Evolutionary conservation across 345 rosid genomes (phyloP).

Genomic region (Trapa bicornis): DNA sequence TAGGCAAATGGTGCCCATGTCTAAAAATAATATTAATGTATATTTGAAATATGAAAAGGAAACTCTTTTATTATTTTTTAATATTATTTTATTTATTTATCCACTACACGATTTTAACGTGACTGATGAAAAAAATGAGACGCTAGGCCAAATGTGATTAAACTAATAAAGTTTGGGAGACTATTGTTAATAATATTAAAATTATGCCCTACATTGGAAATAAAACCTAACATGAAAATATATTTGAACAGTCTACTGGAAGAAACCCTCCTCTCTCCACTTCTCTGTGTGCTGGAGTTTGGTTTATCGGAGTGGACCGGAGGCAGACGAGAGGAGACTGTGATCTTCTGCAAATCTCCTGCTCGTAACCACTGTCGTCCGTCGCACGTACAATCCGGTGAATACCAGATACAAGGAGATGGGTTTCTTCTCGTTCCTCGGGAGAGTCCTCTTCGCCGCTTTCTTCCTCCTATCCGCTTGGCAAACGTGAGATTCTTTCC

Average conservation of each 20-base stretch:
- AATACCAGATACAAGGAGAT: conserved; percentile 19
- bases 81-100: no score
- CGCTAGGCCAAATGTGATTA: no score
- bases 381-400: neutral
- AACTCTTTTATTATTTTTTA: no score
- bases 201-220: no score
- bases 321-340: neutral
- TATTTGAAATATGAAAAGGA: no score
- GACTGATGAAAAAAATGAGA: no score
- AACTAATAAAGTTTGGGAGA: no score
- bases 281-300: neutral
- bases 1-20: no score
- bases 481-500: conserved; percentile 43
- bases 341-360: conserved; percentile 8
- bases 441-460: conserved; percentile 84
- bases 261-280: neutral
- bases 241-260: neutral
- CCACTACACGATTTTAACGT: no score
- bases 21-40: no score
- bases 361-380: neutral
- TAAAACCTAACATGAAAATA: neutral
- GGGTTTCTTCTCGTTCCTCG: conserved; percentile 90
- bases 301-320: neutral
- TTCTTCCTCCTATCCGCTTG: conserved; percentile 84
- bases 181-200: no score